Percentiles rank a stretch among this genome's conserved stretches.
Conservation (phyloP, 192 early-diverging fungal genomes). For the Coemansia sp. region DNA sequence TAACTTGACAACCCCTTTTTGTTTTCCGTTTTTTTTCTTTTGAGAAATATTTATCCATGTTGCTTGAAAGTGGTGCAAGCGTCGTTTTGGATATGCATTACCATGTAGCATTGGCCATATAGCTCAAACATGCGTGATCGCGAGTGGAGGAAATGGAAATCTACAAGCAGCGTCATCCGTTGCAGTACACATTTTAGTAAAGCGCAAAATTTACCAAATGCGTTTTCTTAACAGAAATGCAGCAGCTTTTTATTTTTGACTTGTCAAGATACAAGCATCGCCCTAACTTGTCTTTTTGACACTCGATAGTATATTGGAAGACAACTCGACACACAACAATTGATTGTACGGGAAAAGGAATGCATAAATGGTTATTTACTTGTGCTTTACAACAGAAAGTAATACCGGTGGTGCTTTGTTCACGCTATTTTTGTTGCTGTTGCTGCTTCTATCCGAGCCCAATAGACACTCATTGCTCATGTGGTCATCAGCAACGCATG, state of each 20-base stretch:
- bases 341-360: not conserved
- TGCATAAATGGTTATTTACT: slow-evolving; percentile 1
- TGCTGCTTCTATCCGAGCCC: not conserved
- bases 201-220: not conserved
- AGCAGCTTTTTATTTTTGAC: too few relatives aligned
- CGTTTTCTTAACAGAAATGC: not conserved
- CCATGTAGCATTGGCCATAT: not conserved
- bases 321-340: not conserved
- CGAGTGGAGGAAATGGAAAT: not conserved
- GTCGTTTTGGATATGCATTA: not conserved
- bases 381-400: not conserved
- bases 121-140: not conserved
- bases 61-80: not conserved
- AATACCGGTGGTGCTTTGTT: not conserved
- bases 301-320: not conserved
- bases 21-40: not conserved
- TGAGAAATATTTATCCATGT: not conserved
- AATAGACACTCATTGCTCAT: slow-evolving; percentile 3
- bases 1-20: not conserved
- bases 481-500: slow-evolving; percentile 2
- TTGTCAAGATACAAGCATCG: not conserved
- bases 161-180: not conserved
- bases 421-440: not conserved
- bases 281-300: not conserved
- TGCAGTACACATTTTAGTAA: not conserved